Conservation (phyloP, 2,329 filamentous ascomycete species). For the Trichoderma lentiforme region DNA sequence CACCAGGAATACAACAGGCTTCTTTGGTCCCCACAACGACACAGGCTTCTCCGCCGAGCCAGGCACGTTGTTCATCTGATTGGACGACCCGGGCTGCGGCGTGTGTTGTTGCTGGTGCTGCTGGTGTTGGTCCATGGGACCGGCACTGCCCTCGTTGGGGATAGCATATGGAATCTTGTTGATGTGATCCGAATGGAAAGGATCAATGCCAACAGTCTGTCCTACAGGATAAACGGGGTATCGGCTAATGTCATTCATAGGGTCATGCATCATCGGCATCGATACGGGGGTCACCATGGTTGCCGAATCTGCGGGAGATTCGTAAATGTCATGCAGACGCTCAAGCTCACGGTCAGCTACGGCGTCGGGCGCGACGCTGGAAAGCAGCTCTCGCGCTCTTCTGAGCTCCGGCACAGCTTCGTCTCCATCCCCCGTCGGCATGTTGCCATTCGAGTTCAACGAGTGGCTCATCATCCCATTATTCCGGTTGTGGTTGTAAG, state of each 20-base stretch:
- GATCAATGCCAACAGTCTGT: slow-evolving; percentile 86
- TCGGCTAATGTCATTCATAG: slow-evolving; percentile 52
- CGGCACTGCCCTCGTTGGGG: slow-evolving; percentile 52
- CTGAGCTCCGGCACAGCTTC: slow-evolving; percentile 52
- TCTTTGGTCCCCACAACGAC: slow-evolving; percentile 54
- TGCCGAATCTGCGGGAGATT: slow-evolving; percentile 53
- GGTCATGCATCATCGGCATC: slow-evolving; percentile 50
- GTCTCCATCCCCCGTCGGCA: slow-evolving; percentile 43
- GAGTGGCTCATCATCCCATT: slow-evolving; percentile 34
- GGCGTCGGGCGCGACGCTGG: slow-evolving; percentile 49
- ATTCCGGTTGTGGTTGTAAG: slow-evolving; percentile 43
- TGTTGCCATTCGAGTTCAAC: slow-evolving; percentile 35
- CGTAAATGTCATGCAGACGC: slow-evolving; percentile 52
- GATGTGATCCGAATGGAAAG: slow-evolving; percentile 90
- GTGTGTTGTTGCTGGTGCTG: slow-evolving; percentile 28
- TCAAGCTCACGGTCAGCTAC: slow-evolving; percentile 54
- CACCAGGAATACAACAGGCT: slow-evolving; percentile 82
- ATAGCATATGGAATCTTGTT: slow-evolving; percentile 86
- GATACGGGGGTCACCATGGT: slow-evolving; percentile 39
- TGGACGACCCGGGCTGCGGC: slow-evolving; percentile 17
- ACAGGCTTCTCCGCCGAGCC: slow-evolving; percentile 38
- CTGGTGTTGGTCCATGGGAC: slow-evolving; percentile 39
- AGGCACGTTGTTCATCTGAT: slow-evolving; percentile 21
- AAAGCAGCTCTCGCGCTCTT: slow-evolving; percentile 55
- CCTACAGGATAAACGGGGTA: slow-evolving; percentile 87